These are phyloP conservation scores for Hypoxylon rubiginosum DNA, from an alignment of 2,329 filamentous ascomycete species.

Conservation along the genomic window DNA sequence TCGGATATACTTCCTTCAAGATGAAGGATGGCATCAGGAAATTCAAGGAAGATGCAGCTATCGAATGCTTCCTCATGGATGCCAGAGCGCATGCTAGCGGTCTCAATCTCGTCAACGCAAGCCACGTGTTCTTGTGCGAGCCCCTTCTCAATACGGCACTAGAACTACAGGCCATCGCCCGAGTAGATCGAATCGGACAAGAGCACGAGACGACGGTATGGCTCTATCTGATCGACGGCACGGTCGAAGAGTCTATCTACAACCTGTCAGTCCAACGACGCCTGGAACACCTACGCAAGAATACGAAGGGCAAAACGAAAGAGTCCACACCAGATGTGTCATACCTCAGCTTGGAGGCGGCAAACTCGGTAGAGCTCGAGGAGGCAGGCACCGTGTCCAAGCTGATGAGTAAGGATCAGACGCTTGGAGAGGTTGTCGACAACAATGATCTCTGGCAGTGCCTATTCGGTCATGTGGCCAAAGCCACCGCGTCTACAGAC, in stretches of 20 bases:
- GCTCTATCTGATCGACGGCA: constrained; percentile 92
- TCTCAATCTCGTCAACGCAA: constrained; percentile 91
- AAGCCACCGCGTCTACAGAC: constrained; percentile 47
- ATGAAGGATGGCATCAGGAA: constrained; percentile 75
- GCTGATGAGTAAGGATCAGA: constrained; percentile 77
- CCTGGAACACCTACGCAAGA: constrained; percentile 78
- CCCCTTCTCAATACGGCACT: constrained; percentile 93
- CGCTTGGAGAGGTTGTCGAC: constrained; percentile 83
- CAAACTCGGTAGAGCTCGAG: constrained; percentile 87
- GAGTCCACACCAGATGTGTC: constrained; percentile 62
- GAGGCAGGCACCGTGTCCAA: constrained; percentile 74
- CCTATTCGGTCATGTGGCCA: constrained; percentile 75
- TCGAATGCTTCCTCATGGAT: constrained; percentile 90
- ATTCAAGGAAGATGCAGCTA: constrained; percentile 80
- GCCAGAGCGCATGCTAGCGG: constrained; percentile 90
- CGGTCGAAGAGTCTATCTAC: constrained; percentile 93
- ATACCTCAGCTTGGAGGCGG: constrained; percentile 78
- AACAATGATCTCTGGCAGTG: constrained; percentile 89
- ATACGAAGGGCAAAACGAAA: constrained; percentile 57
- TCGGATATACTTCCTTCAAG: constrained; percentile 80
- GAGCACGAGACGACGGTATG: constrained; percentile 89
- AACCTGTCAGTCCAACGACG: constrained; percentile 84
- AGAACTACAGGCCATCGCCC: constrained; percentile 93
- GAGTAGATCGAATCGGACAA: constrained; percentile 95
- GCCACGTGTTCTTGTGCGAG: constrained; percentile 94